Conservation (phyloP, 2,329 filamentous ascomycete genomes). For the Dichotomopilus funicola region DNA sequence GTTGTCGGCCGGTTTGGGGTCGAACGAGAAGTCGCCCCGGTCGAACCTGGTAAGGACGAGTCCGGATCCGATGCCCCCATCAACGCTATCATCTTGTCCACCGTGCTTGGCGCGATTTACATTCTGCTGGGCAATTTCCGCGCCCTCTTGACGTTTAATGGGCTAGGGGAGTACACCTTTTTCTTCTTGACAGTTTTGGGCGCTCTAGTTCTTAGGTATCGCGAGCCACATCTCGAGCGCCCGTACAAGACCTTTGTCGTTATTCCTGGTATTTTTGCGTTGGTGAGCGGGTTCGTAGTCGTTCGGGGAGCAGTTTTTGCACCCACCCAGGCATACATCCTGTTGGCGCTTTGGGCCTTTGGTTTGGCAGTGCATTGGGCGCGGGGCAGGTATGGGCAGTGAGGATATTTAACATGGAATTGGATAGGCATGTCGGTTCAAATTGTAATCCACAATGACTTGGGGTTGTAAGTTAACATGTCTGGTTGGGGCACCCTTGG, state of each 20-base stretch:
- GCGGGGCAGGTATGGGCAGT: background rate
- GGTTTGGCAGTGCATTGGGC: constrained; percentile 40
- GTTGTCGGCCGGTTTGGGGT: constrained; percentile 39
- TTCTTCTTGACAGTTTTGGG: constrained; percentile 58
- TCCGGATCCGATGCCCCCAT: constrained; percentile 43
- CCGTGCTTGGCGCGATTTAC: constrained; percentile 47
- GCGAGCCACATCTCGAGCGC: constrained; percentile 47
- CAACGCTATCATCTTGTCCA: constrained; percentile 47
- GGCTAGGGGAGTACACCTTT: constrained; percentile 55
- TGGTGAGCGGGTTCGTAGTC: constrained; percentile 56
- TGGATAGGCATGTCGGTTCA: too few relatives aligned
- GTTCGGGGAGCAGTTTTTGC: constrained; percentile 53
- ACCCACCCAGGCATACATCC: constrained; percentile 44
- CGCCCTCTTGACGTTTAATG: constrained; percentile 54
- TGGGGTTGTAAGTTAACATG: too few relatives aligned
- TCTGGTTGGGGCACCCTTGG: too few relatives aligned
- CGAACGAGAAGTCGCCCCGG: background rate
- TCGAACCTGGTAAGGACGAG: constrained; percentile 2
- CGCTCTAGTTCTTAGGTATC: constrained; percentile 48
- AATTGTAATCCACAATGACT: too few relatives aligned
- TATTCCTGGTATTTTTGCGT: constrained; percentile 46
- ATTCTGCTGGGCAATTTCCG: constrained; percentile 56
- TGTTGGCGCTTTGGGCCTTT: constrained; percentile 45
- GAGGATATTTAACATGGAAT: background rate
- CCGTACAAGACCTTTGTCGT: constrained; percentile 50